Conservation (phyloP, 2,329 filamentous ascomycete genomes). For the Zasmidium citrigriseum region DNA sequence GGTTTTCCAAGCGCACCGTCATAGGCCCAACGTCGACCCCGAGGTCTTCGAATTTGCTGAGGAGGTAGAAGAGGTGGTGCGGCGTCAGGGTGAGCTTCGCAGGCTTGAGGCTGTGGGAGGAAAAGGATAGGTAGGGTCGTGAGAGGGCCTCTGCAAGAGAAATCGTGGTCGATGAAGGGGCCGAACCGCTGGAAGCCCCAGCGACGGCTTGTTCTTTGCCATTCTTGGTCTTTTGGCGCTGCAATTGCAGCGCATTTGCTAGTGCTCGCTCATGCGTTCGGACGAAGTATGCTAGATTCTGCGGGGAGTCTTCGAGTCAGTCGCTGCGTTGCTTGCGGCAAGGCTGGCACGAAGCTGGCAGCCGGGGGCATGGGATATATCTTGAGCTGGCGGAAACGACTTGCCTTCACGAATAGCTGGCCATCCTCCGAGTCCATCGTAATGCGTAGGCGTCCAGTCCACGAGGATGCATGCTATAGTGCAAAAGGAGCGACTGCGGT, state of each 20-base stretch:
- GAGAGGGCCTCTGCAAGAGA: conserved; percentile 82
- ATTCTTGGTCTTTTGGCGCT: conserved; percentile 72
- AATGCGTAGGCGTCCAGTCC: conserved; percentile 17
- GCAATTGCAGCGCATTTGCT: conserved; percentile 89
- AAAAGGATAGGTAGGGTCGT: conserved; percentile 79
- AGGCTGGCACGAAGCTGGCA: not conserved
- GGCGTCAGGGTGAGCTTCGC: conserved; percentile 90
- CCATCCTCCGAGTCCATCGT: conserved; percentile 86
- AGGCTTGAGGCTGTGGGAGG: conserved; percentile 82
- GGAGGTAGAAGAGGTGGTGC: conserved; percentile 93
- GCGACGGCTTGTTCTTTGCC: conserved; percentile 34
- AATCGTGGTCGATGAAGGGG: conserved; percentile 70
- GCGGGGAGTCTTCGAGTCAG: conserved; percentile 15
- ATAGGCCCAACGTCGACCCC: conserved; percentile 89
- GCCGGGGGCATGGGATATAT: too few species aligned
- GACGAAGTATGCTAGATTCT: conserved; percentile 96
- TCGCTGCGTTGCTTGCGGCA: not conserved
- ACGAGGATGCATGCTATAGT: conserved; percentile 18
- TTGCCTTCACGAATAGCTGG: conserved; percentile 83
- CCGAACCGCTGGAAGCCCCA: conserved; percentile 53
- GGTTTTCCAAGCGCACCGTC: conserved; percentile 92
- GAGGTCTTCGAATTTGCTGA: conserved; percentile 92
- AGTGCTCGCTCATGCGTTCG: conserved; percentile 96
- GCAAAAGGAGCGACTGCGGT: conserved; percentile 16
- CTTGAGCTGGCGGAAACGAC: conserved; percentile 17